These are phyloP conservation scores for Trichoderma sp. DNA, from an alignment of 2,329 filamentous ascomycete species.

Conservation along the genomic window DNA sequence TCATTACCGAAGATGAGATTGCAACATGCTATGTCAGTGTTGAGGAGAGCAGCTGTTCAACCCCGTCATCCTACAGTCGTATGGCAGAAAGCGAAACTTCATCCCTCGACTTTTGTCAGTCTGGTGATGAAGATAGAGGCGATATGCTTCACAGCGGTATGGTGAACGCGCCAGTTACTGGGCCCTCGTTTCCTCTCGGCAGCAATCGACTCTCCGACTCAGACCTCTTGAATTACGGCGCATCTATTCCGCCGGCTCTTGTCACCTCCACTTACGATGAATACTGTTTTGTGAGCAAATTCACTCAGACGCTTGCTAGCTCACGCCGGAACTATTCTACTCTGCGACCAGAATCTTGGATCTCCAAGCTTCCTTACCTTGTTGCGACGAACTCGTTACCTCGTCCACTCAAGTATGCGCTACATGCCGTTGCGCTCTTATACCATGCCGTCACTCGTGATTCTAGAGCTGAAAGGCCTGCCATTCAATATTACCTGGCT, in stretches of 20 bases:
- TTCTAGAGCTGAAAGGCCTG: not conserved
- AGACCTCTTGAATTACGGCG: not conserved
- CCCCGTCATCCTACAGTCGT: not conserved
- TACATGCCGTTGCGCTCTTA: constrained; percentile 7
- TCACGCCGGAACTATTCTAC: constrained; percentile 8
- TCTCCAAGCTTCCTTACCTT: constrained; percentile 9
- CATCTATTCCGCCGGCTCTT: not conserved
- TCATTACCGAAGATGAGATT: not conserved
- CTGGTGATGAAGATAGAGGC: not conserved
- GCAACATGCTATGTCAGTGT: not conserved
- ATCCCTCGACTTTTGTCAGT: not conserved
- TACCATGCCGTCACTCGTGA: constrained; percentile 8
- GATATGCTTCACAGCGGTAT: no score
- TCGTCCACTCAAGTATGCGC: constrained; percentile 5
- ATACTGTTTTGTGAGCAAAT: constrained; percentile 6
- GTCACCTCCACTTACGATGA: constrained; percentile 3
- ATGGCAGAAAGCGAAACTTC: not conserved
- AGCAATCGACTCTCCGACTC: not conserved
- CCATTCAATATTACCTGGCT: not conserved
- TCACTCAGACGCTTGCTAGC: constrained; percentile 1
- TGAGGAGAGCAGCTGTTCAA: not conserved
- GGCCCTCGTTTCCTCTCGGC: not conserved
- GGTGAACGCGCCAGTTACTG: no score
- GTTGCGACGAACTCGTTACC: constrained; percentile 3
- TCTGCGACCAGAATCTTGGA: constrained; percentile 6